Percentiles rank a stretch among this genome's conserved stretches.
Evolutionary conservation across 768 basidiomycete genomes (phyloP).

Genomic region (Auricularia auricula-judae): DNA sequence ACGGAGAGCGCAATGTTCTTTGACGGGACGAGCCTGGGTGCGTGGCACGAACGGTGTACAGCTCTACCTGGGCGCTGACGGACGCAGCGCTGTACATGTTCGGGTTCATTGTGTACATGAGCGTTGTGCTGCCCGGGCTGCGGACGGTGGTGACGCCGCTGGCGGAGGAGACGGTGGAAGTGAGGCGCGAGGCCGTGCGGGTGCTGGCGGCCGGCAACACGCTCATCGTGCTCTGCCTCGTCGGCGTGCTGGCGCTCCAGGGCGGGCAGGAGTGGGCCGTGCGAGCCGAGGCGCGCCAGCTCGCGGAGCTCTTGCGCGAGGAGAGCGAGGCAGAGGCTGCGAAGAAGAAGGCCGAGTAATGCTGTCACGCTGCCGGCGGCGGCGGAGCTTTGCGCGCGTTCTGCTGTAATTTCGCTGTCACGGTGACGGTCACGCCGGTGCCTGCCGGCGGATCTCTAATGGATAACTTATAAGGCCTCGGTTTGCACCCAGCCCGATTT

Average conservation of each 20-base stretch:
- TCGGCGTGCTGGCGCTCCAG: conserved; percentile 56
- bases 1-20: conserved; percentile 92
- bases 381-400: not conserved
- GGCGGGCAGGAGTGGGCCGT: conserved; percentile 79
- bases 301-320: conserved; percentile 29
- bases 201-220: conserved; percentile 81
- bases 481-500: not conserved
- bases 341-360: not conserved
- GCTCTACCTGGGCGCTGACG: not conserved
- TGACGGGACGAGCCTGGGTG: conserved; percentile 82
- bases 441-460: no score
- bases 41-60: conserved; percentile 14
- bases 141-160: conserved; percentile 61
- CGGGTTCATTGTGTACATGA: conserved; percentile 66
- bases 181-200: conserved; percentile 68
- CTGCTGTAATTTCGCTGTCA: not conserved
- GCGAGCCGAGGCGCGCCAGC: conserved; percentile 41
- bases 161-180: conserved; percentile 44
- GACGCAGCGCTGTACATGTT: conserved; percentile 61
- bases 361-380: not conserved
- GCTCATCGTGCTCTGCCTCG: conserved; percentile 61
- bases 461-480: not conserved
- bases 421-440: no score
- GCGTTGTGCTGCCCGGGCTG: conserved; percentile 69
- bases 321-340: conserved; percentile 16